Evolutionary conservation across 2,329 filamentous ascomycete genomes (phyloP), one percentile per base, ranked within the genome.

Genomic region (Ceratocystis lukuohia): DNA sequence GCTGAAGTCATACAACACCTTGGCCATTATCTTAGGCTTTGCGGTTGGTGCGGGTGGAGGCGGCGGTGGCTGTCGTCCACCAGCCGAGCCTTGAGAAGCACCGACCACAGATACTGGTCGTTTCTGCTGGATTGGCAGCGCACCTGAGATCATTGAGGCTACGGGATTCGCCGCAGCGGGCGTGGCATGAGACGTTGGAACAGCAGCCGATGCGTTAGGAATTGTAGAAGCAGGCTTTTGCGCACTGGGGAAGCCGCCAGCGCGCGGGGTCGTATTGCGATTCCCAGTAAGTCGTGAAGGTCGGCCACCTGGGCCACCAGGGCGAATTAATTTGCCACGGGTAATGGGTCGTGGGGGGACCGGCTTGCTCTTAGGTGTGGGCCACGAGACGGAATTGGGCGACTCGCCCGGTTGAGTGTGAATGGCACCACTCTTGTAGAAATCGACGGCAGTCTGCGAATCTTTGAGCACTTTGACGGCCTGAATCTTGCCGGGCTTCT

Each of bases 401-500:
- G 91, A 83, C 76, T 97, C 90, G 70, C 94, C 94, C 56, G 82
- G 84, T 57, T 86, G 87, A 0, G 92, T 96, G 74, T 96, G 94
- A 65, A 99, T 86, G 17, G 87, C 87, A 68, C 89, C 87, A 74
- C 91, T 96, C 83, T 99, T 99, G 80, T 99, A 99, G 69, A 86
- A 83, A 75, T 99, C 94, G 61, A 86, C 86, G 2, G 81, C 78
- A 64, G 88, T 82, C 64, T 86, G 83, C 0, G 92, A 86, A 74
- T 99, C 94, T 77, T 96, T 96, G 68, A 96, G 73, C 7, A 89
- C 89, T 78, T 97, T 97, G 73, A 99, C 88, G 5, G 85, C 77
- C 65, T 93, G 88, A 75, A 90, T 83, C 78, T 99, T 99, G 66
- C 90, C 90, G 0, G 94, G 94, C 77, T 99, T 99, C 82, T 97